Evolutionary conservation across 768 basidiomycete genomes (phyloP).

Genomic region (Hydnomerulius pinastri): DNA sequence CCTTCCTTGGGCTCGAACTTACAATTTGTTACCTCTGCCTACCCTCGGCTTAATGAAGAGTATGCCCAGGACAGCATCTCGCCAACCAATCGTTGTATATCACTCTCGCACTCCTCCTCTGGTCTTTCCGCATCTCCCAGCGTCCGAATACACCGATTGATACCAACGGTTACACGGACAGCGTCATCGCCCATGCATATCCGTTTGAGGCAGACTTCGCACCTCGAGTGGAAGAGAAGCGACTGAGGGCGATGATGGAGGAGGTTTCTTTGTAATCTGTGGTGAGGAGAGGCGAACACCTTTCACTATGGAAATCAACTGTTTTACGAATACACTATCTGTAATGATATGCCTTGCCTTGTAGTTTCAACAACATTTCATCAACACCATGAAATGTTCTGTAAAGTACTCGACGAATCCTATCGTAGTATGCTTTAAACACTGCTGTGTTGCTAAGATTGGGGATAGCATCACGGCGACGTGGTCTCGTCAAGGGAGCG

Average conservation of each 20-base stretch:
- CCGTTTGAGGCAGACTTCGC: conserved; percentile 59
- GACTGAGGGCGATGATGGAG: conserved; percentile 18
- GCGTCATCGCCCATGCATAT: conserved; percentile 53
- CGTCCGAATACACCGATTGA: conserved; percentile 56
- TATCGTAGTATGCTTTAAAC: too few relatives aligned
- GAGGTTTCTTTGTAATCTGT: neutral
- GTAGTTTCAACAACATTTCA: too few relatives aligned
- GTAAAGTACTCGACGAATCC: too few relatives aligned
- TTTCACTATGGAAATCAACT: too few relatives aligned
- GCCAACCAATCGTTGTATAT: conserved; percentile 54
- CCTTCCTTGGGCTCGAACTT: neutral
- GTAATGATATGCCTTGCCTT: too few relatives aligned
- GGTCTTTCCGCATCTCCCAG: conserved; percentile 57
- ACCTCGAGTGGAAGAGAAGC: conserved; percentile 36
- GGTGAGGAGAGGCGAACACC: neutral
- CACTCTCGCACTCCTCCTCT: conserved; percentile 59
- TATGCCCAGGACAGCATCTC: conserved; percentile 63
- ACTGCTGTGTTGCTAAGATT: too few relatives aligned
- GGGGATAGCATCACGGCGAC: too few relatives aligned
- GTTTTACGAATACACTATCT: too few relatives aligned
- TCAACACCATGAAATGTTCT: too few relatives aligned
- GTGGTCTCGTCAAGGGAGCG: too few relatives aligned
- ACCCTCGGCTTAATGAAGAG: conserved; percentile 27
- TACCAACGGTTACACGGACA: conserved; percentile 53
- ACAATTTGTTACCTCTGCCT: neutral